Evolutionary conservation across 371 early-diverging fungal species (phyloP), one percentile per base, ranked within the genome.

Genomic region (Zychaea mexicana): DNA sequence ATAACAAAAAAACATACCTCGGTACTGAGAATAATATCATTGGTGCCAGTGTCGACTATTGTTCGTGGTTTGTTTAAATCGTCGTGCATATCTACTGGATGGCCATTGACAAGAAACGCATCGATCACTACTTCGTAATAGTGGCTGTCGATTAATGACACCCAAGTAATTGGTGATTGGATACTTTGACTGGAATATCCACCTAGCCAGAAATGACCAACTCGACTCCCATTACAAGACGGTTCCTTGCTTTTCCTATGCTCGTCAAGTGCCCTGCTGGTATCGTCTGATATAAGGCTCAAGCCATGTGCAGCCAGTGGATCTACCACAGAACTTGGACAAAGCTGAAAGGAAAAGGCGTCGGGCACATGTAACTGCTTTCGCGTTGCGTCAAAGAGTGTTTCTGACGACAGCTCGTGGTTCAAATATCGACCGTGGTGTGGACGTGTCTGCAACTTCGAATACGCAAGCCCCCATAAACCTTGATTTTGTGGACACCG

Each of bases 21-120:
- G 67, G 57, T 58, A 46, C 64, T 64, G 52, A 66, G 70, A 22
- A 67, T 27, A n/a, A 67, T 70, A 42, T 78, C 74, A 30, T 72
- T 78, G 33, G 72, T 73, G 6, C 79, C 79, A 12, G 71, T 73
- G 19, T 78, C 79, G 5, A 78, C 65, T 42, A 78, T 78, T 5
- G 76, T 61, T 56, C 73, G 67, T 12, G 76, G 79, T 15, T 60
- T 3, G 55, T 75, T 75, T 33, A 75, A 36, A 52, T 74, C 62
- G 39, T 65, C 60, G 63, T 69, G 66, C 27, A 73, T 71, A 7
- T 45, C 57, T 9, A 78, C 63, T 0, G 45, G 46, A 3, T 60
- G 52, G 0, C 67, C 72, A 67, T 73, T 76, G 19, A 78, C 70
- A 10, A 64, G 57, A 60, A 78, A 78, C 13, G 69, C 72, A 60